Conservation (phyloP, 306 rosid species). For the Quercus dentata region DNA sequence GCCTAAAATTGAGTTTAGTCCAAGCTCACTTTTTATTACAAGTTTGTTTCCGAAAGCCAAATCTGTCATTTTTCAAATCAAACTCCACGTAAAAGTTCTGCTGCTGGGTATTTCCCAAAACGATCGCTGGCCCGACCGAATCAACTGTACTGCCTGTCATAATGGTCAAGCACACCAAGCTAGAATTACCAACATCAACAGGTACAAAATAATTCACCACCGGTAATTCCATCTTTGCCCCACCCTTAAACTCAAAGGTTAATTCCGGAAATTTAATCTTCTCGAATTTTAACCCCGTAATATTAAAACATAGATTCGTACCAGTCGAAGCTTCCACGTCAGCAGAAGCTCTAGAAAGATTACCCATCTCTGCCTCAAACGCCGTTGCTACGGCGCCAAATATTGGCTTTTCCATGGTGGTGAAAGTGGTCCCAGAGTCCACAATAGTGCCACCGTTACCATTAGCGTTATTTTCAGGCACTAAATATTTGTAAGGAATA, state of each 20-base stretch:
- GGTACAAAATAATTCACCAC: conserved; percentile 51
- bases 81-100: conserved; percentile 68
- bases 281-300: conserved; percentile 12
- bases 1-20: too few relatives aligned
- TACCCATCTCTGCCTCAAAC: conserved; percentile 53
- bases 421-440: conserved; percentile 80
- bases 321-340: conserved; percentile 50
- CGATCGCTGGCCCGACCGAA: conserved; percentile 57
- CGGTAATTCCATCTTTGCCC: conserved; percentile 67
- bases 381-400: conserved; percentile 45
- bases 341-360: conserved; percentile 44
- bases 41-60: conserved; percentile 57
- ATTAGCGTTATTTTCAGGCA: conserved; percentile 30
- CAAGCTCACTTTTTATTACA: conserved; percentile 21
- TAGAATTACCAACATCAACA: neutral
- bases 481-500: conserved; percentile 43
- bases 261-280: conserved; percentile 45
- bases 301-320: conserved; percentile 55
- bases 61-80: conserved; percentile 58
- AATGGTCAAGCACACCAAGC: too few relatives aligned
- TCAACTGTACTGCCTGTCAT: too few relatives aligned
- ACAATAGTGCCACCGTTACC: conserved; percentile 81
- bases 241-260: conserved; percentile 70
- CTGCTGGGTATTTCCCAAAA: conserved; percentile 80
- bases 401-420: conserved; percentile 64